Percentiles rank a stretch among this genome's conserved stretches.
phyloP scores from a whole-genome alignment of 768 basidiomycete species.

The Mycena leptocephala region DNA sequence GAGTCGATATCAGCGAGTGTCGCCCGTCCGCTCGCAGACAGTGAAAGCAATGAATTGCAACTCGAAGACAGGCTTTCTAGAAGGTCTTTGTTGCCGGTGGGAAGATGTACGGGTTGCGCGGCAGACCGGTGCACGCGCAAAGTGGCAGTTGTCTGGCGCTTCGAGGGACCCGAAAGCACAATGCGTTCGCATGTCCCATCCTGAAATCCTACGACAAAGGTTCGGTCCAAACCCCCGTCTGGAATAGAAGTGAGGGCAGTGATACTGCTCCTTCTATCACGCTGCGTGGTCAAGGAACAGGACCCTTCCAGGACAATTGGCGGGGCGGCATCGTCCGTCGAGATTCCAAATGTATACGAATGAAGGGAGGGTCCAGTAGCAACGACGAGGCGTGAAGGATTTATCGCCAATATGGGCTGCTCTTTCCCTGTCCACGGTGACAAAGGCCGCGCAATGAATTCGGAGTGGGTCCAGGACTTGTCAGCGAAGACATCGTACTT shows the following conservation, averaged over 20 bases:
- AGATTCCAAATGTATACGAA: constrained; percentile 66
- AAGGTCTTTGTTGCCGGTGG: constrained; percentile 57
- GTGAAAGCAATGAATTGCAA: constrained; percentile 62
- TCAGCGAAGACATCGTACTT: constrained; percentile 71
- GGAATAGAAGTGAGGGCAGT: constrained; percentile 68
- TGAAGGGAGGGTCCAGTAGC: constrained; percentile 73
- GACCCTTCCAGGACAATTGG: constrained; percentile 64
- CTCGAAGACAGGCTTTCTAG: constrained; percentile 72
- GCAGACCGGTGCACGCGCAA: constrained; percentile 36
- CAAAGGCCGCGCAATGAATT: constrained; percentile 78
- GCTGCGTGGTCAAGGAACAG: constrained; percentile 55
- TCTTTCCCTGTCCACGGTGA: constrained; percentile 73
- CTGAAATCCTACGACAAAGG: constrained; percentile 71
- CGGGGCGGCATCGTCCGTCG: constrained; percentile 54
- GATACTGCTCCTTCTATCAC: constrained; percentile 61
- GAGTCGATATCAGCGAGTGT: constrained; percentile 45
- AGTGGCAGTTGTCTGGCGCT: constrained; percentile 39
- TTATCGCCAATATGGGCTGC: constrained; percentile 73
- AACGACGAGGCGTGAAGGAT: constrained; percentile 69
- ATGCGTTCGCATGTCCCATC: constrained; percentile 73
- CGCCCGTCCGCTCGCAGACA: constrained; percentile 72
- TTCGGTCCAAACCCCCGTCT: constrained; percentile 61
- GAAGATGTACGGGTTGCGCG: constrained; percentile 39
- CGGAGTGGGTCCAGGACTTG: constrained; percentile 63
- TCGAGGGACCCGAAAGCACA: constrained; percentile 35